Percentiles rank a stretch among this genome's conserved stretches.
Evolutionary conservation across 345 rosid genomes (phyloP).

Genomic region (Melaleuca alternifolia): DNA sequence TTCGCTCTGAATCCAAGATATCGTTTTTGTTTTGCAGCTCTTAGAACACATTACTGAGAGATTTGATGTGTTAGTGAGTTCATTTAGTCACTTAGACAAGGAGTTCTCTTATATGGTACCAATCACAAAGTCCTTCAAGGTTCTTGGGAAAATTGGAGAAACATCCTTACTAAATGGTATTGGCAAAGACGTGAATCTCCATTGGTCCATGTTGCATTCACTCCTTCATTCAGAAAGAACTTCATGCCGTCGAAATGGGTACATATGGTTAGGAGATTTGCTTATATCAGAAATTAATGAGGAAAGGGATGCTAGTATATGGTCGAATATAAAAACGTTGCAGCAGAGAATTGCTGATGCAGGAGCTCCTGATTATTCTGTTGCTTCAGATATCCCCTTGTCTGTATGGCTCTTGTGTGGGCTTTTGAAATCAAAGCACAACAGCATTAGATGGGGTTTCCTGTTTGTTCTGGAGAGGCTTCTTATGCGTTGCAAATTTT

Average conservation of each 20-base stretch:
- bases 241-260: constrained; percentile 78
- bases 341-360: constrained; percentile 58
- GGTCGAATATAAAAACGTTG: constrained; percentile 64
- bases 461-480: constrained; percentile 82
- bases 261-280: constrained; percentile 91
- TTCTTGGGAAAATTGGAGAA: constrained; percentile 39
- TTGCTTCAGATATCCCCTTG: constrained; percentile 67
- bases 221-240: constrained; percentile 90
- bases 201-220: constrained; percentile 90
- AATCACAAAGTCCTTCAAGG: constrained; percentile 64
- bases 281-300: constrained; percentile 84
- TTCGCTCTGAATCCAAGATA: neutral
- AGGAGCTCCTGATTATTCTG: constrained; percentile 52
- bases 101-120: constrained; percentile 80
- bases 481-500: constrained; percentile 89
- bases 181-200: constrained; percentile 41
- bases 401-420: constrained; percentile 85
- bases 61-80: constrained; percentile 66
- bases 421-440: constrained; percentile 81
- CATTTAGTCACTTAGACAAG: constrained; percentile 80
- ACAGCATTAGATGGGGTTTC: constrained; percentile 77
- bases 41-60: constrained; percentile 72
- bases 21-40: constrained; percentile 43
- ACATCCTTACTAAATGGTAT: constrained; percentile 31
- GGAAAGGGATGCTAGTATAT: constrained; percentile 48